Evolutionary conservation across 2,329 filamentous ascomycete genomes (phyloP), one percentile per base, ranked within the genome.

Genomic region (Venturia nashicola): DNA sequence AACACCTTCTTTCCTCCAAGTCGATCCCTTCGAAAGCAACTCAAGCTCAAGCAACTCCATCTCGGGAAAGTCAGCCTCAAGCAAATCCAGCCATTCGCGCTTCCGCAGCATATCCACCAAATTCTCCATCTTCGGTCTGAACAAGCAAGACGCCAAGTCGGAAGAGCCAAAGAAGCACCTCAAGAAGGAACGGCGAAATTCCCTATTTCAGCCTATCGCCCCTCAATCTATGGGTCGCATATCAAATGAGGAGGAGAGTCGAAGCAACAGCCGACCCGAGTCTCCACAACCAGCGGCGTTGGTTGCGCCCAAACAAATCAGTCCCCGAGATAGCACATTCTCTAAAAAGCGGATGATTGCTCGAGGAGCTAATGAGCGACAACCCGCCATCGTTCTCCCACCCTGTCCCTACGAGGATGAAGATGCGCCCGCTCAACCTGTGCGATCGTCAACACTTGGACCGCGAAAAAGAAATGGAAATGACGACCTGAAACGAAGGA

Each of bases 181-280:
- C 36, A 60, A 44, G 59, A 60, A 44, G 16, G 59, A 60, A n/a
- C 59, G 59, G 59, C 14, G 59, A 12, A 60, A 44, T 42, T 60
- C 59, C 20, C 36, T 60, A 8, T 60, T 60, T 39, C 32, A 36
- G 59, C 59, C 59, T 43, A 9, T 60, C 59, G 43, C 59, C 27
- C 39, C 59, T 60, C 42, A 42, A 32, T 44, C 59, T 9, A 43
- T 6, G 32, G 39, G 39, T 14, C 39, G 14, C n/a, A 43, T 9
- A 27, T 32, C 59, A 40, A 57, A 36, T 57, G 16, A 57, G 14
- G 51, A 54, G 4, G 23, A 57, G 51, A 36, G 51, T n/a, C 32
- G 14, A 36, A 57, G 39, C 27, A 57, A 36, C 8, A 36, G 27
- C 36, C 27, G 32, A 57, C 32, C 51, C 51, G 32, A 57, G 32